Evolutionary conservation across 495 filamentous ascomycete genomes (phyloP).

Genomic region (Penicillium flavigenum): DNA sequence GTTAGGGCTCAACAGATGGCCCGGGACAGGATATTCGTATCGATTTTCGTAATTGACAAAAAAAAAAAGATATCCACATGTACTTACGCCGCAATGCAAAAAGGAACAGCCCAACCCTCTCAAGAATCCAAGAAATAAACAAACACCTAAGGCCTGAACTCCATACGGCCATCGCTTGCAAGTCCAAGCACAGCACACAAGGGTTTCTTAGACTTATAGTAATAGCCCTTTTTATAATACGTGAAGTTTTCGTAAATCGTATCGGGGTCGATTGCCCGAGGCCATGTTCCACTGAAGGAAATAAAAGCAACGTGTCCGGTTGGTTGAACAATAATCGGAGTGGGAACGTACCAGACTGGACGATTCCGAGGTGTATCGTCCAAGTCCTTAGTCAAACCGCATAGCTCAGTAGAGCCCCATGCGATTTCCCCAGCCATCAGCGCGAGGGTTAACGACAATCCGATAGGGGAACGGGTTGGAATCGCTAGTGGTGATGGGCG

Average conservation of each 20-base stretch:
- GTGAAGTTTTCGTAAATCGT: conserved; percentile 5
- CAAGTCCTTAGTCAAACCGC: not conserved
- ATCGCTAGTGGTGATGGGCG: conserved; percentile 91
- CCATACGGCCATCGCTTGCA: not conserved
- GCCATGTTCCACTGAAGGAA: not conserved
- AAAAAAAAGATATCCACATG: not conserved
- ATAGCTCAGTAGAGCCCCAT: conserved; percentile 70
- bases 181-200: not conserved
- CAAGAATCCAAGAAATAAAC: not conserved
- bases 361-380: not conserved
- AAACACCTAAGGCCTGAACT: conserved; percentile 4
- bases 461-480: conserved; percentile 93
- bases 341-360: not conserved
- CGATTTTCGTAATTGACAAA: not conserved
- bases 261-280: not conserved
- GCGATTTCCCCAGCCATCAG: conserved; percentile 74
- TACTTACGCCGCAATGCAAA: conserved; percentile 1
- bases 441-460: conserved; percentile 79
- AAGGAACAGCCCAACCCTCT: not conserved
- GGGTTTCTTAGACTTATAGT: not conserved
- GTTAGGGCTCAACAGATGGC: not conserved
- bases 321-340: conserved; percentile 2
- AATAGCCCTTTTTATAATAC: conserved; percentile 5
- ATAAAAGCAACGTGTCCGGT: not conserved
- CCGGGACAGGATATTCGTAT: not conserved